Conservation (phyloP, 2,329 filamentous ascomycete genomes). For the Xylaria multiplex region DNA sequence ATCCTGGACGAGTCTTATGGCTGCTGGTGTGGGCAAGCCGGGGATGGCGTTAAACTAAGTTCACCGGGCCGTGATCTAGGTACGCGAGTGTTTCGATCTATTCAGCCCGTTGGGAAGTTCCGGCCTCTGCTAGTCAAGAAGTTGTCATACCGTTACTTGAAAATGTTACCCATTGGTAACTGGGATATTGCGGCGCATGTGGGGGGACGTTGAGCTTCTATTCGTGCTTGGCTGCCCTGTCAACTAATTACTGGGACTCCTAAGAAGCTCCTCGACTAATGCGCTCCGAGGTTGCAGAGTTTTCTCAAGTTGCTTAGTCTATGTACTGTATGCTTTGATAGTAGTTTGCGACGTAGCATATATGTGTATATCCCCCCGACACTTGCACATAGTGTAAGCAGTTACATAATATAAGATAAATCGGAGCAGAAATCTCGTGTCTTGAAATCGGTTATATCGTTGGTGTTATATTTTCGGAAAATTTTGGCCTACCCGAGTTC, state of each 20-base stretch:
- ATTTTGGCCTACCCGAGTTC: too few relatives aligned
- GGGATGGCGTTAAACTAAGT: conserved; percentile 2
- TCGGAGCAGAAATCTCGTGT: background rate
- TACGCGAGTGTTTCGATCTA: background rate
- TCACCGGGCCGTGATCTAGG: conserved; percentile 2
- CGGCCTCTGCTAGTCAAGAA: conserved; percentile 9
- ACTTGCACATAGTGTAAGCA: background rate
- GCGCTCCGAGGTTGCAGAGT: conserved; percentile 14
- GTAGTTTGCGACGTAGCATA: background rate
- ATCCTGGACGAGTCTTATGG: conserved; percentile 4
- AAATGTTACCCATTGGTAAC: conserved; percentile 15
- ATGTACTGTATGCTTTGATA: background rate
- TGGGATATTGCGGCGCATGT: conserved; percentile 21
- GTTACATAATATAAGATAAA: background rate
- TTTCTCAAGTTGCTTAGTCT: conserved; percentile 5
- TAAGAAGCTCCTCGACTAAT: conserved; percentile 20
- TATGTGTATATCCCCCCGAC: background rate
- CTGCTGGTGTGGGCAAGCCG: background rate
- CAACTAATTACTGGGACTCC: conserved; percentile 7
- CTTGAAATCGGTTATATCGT: background rate
- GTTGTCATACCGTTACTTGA: conserved; percentile 26
- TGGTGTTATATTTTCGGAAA: background rate
- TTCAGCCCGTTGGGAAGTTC: conserved; percentile 7
- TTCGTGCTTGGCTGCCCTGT: conserved; percentile 21
- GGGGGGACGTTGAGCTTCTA: conserved; percentile 37